A percentile compares a stretch with the other conserved stretches of the same genome.
Evolutionary conservation across 495 filamentous ascomycete genomes (phyloP).

Genomic region (Penicillium coprophilum): DNA sequence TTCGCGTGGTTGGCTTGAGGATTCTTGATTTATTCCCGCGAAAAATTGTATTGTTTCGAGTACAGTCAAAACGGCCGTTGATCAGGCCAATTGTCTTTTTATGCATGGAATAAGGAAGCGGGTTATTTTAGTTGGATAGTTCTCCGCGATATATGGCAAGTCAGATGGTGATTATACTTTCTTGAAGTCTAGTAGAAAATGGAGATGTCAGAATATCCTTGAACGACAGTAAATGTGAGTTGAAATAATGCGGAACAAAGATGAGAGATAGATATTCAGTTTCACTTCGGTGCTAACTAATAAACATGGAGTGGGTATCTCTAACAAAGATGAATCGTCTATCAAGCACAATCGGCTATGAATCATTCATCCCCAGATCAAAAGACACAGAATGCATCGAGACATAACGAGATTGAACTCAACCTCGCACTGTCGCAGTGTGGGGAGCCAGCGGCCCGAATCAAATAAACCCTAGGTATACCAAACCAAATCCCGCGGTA

Average conservation of each 20-base stretch:
- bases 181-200: neutral
- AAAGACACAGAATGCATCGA: neutral
- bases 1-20: neutral
- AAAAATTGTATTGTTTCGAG: neutral
- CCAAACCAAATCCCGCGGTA: neutral
- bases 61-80: neutral
- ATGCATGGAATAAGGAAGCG: no score
- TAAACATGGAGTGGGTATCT: conserved; percentile 2
- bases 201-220: neutral
- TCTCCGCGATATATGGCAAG: neutral
- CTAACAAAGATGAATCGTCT: neutral
- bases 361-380: neutral
- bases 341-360: neutral
- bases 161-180: no score
- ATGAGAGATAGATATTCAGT: neutral
- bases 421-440: neutral
- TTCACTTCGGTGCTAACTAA: neutral
- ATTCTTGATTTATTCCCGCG: neutral
- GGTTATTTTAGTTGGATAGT: neutral
- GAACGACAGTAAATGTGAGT: neutral
- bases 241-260: neutral
- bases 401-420: neutral
- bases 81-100: neutral
- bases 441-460: neutral
- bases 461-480: neutral